Percentiles rank a stretch among this genome's conserved stretches.
Conservation (phyloP, 1,284 basidiomycete genomes). For the Ceratobasidium sp. region DNA sequence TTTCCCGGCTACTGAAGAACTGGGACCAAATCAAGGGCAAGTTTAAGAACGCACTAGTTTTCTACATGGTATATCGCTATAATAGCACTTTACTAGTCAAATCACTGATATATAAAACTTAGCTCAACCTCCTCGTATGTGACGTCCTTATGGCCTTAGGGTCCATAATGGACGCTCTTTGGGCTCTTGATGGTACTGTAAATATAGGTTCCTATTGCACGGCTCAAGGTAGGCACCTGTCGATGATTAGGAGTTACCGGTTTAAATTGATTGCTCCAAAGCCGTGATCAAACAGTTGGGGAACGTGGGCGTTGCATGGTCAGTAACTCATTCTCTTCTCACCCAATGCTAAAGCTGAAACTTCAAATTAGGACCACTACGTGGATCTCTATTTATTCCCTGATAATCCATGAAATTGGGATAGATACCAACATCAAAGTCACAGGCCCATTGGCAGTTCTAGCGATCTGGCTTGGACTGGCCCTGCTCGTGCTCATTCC, state of each 20-base stretch:
- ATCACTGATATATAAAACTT: too few relatives aligned
- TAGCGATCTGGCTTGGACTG: too few relatives aligned
- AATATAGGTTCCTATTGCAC: slow-evolving; percentile 58
- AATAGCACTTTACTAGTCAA: too few relatives aligned
- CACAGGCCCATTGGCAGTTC: background rate
- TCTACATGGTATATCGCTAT: background rate
- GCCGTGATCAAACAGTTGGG: slow-evolving; percentile 2
- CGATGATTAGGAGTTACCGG: too few relatives aligned
- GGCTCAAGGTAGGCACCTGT: slow-evolving; percentile 59
- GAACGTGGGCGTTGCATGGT: slow-evolving; percentile 10
- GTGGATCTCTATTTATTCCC: background rate
- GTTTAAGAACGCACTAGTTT: background rate
- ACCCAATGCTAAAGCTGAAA: background rate
- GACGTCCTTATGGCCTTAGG: slow-evolving; percentile 62
- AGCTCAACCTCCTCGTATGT: slow-evolving; percentile 56
- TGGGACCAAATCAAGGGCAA: background rate
- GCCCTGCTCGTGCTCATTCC: too few relatives aligned
- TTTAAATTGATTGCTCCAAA: background rate
- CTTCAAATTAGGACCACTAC: background rate
- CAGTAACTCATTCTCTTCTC: background rate
- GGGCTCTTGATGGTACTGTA: slow-evolving; percentile 59
- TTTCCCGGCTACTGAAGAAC: background rate
- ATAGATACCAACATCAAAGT: background rate
- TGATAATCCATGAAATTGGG: background rate
- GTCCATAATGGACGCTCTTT: slow-evolving; percentile 60